Conservation (phyloP, 1,139 yeast species). For the Yamadazyma diddensiae region DNA sequence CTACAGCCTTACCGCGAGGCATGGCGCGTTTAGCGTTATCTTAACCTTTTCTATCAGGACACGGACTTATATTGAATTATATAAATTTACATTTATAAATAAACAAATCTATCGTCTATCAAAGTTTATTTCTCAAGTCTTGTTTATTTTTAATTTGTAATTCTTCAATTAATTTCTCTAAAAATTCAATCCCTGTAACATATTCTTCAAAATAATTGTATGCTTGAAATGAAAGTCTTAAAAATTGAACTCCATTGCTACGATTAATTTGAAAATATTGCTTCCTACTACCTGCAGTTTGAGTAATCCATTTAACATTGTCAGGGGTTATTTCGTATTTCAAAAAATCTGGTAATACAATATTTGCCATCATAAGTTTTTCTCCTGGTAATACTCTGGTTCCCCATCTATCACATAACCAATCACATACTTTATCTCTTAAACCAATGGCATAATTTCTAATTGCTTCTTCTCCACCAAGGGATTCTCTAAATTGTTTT, state of each 20-base stretch:
- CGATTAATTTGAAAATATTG: slow-evolving; percentile 42
- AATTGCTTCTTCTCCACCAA: slow-evolving; percentile 58
- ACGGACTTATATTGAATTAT: no score
- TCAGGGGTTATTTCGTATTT: slow-evolving; percentile 12
- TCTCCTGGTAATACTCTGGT: slow-evolving; percentile 31
- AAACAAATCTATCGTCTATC: no score
- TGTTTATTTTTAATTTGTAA: not conserved
- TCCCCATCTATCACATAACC: slow-evolving; percentile 37
- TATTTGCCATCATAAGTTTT: slow-evolving; percentile 21
- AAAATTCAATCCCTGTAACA: slow-evolving; percentile 39
- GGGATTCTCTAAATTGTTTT: slow-evolving; percentile 44
- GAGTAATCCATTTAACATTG: slow-evolving; percentile 4
- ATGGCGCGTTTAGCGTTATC: no score
- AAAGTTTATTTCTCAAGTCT: not conserved
- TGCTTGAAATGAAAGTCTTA: slow-evolving; percentile 59
- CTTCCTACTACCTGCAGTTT: not conserved
- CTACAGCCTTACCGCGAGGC: no score
- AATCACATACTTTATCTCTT: slow-evolving; percentile 29
- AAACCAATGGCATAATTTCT: slow-evolving; percentile 44
- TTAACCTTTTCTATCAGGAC: no score
- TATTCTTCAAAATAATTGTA: slow-evolving; percentile 58
- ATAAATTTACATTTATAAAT: no score
- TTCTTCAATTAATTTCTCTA: slow-evolving; percentile 4
- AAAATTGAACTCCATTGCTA: slow-evolving; percentile 42
- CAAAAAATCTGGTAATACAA: slow-evolving; percentile 36